A percentile compares a stretch with the other conserved stretches of the same genome.
Conservation (phyloP, 768 basidiomycete species). For the Xerocomellus intermedius region DNA sequence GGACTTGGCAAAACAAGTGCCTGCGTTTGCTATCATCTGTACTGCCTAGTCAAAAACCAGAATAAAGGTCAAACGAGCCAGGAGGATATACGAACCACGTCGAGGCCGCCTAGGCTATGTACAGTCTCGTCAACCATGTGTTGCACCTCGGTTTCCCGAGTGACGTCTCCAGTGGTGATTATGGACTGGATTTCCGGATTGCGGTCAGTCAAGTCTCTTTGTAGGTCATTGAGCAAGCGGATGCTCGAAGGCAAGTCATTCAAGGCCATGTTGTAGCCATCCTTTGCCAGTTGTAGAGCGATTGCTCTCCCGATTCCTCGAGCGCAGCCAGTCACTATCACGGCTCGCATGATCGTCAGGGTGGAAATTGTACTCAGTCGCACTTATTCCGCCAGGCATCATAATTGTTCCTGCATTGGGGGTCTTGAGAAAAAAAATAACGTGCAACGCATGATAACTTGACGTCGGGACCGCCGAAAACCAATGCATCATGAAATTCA, state of each 20-base stretch:
- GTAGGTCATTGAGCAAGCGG: not conserved
- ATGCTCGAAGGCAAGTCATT: not conserved
- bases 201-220: not conserved
- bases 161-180: not conserved
- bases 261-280: not conserved
- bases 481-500: too few relatives aligned
- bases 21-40: slow-evolving; percentile 2
- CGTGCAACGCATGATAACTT: too few relatives aligned
- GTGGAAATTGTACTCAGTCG: not conserved
- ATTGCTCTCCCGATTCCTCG: not conserved
- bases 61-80: not conserved
- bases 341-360: not conserved
- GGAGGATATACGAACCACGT: not conserved
- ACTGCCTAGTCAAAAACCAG: not conserved
- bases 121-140: slow-evolving; percentile 1
- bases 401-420: not conserved
- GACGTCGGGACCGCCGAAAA: too few relatives aligned
- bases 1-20: not conserved
- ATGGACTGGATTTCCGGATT: not conserved
- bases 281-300: not conserved
- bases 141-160: not conserved
- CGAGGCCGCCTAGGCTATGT: not conserved
- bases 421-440: not conserved
- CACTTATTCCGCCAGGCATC: not conserved
- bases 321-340: slow-evolving; percentile 1